Conservation (phyloP, 495 filamentous ascomycete species). For the Neurospora sp. region DNA sequence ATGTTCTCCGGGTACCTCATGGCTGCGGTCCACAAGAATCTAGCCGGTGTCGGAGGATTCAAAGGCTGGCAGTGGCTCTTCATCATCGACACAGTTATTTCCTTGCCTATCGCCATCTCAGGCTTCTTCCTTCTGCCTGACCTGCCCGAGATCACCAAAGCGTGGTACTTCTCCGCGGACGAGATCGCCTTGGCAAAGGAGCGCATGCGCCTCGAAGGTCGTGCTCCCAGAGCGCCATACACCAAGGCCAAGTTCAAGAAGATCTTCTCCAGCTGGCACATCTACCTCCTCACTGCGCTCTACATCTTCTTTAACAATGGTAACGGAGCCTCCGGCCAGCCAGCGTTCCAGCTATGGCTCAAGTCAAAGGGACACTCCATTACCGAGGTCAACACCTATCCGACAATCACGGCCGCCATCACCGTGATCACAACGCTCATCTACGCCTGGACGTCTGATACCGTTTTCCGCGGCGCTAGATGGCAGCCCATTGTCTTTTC, state of each 20-base stretch:
- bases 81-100: slow-evolving; percentile 38
- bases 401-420: slow-evolving; percentile 34
- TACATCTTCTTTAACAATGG: slow-evolving; percentile 34
- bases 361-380: slow-evolving; percentile 28
- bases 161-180: slow-evolving; percentile 37
- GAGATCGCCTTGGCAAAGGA: slow-evolving; percentile 31
- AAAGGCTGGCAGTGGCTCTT: slow-evolving; percentile 42
- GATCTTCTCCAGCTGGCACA: slow-evolving; percentile 36
- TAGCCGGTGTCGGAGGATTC: slow-evolving; percentile 41
- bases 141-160: slow-evolving; percentile 47
- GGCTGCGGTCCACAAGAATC: slow-evolving; percentile 42
- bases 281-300: slow-evolving; percentile 26
- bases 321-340: slow-evolving; percentile 17
- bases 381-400: slow-evolving; percentile 33
- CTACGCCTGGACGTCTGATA: slow-evolving; percentile 38
- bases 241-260: slow-evolving; percentile 29
- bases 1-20: slow-evolving; percentile 55
- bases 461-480: slow-evolving; percentile 40
- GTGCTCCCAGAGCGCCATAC: slow-evolving; percentile 26
- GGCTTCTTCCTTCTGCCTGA: slow-evolving; percentile 54
- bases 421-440: slow-evolving; percentile 33
- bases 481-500: slow-evolving; percentile 43
- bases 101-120: slow-evolving; percentile 38
- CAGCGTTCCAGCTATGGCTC: slow-evolving; percentile 27
- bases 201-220: slow-evolving; percentile 36